A percentile compares a stretch with the other conserved stretches of the same genome.
These are phyloP conservation scores for Polyplosphaeria fusca DNA, from an alignment of 495 filamentous ascomycete genomes.

Conservation along the genomic window DNA sequence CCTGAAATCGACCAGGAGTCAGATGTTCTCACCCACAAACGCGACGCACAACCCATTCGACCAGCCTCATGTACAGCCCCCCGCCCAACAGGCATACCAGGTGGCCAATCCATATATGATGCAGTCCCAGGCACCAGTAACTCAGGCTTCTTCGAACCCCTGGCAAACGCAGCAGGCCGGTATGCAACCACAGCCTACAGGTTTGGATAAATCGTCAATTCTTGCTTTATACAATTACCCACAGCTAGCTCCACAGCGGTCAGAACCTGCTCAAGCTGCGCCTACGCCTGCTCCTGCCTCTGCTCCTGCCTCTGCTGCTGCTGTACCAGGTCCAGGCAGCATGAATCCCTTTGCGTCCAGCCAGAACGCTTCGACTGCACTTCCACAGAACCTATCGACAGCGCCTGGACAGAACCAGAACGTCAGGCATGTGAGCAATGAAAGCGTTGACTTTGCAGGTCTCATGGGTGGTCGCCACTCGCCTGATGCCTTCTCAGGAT, in stretches of 20 bases:
- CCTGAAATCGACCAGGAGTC: conserved; percentile 36
- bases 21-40: conserved; percentile 35
- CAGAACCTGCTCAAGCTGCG: conserved; percentile 36
- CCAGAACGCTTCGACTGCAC: conserved; percentile 34
- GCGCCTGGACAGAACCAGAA: conserved; percentile 28
- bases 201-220: conserved; percentile 75
- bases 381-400: conserved; percentile 29
- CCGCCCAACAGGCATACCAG: conserved; percentile 19
- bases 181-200: conserved; percentile 41
- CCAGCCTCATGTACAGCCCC: conserved; percentile 35
- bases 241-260: conserved; percentile 58
- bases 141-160: not conserved
- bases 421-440: conserved; percentile 68
- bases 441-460: conserved; percentile 77
- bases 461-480: conserved; percentile 79
- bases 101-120: conserved; percentile 8
- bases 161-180: conserved; percentile 43
- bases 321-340: conserved; percentile 20
- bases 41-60: conserved; percentile 38
- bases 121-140: not conserved
- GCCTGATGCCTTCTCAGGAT: conserved; percentile 93
- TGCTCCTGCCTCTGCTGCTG: conserved; percentile 4
- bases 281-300: conserved; percentile 5
- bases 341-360: conserved; percentile 39
- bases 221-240: conserved; percentile 81